These are phyloP conservation scores for Mucor velutinosus DNA, from an alignment of 371 early-diverging fungal species.

Conservation along the genomic window DNA sequence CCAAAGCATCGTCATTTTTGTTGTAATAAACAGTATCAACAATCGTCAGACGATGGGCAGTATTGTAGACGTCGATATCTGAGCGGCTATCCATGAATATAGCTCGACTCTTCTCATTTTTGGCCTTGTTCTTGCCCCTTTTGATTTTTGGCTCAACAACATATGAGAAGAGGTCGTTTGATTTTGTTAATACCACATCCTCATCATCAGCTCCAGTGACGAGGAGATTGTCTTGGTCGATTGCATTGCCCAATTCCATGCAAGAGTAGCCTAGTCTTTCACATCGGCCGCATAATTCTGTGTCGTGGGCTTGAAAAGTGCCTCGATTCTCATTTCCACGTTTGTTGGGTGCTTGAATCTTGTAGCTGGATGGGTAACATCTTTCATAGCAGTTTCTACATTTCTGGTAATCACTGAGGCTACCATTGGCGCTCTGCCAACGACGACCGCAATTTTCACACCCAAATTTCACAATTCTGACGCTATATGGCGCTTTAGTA, in stretches of 20 bases:
- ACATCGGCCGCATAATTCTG: conserved; percentile 12
- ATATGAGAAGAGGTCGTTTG: neutral
- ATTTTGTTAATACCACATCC: neutral
- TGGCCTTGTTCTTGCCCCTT: neutral
- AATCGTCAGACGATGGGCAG: no score
- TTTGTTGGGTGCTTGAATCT: conserved; percentile 10
- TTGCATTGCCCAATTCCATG: neutral
- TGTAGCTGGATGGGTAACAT: conserved; percentile 4
- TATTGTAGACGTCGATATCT: no score
- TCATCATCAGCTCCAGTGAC: neutral
- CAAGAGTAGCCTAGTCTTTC: conserved; percentile 6
- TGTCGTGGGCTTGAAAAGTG: neutral
- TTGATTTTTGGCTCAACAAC: neutral
- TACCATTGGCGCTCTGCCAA: conserved; percentile 8
- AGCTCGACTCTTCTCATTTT: neutral
- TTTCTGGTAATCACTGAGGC: neutral
- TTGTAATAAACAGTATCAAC: neutral
- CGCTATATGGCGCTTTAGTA: neutral
- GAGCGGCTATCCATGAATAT: no score
- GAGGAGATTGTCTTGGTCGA: neutral
- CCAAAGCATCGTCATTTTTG: neutral
- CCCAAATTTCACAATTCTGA: neutral
- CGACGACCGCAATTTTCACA: conserved; percentile 2
- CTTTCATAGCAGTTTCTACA: conserved; percentile 8
- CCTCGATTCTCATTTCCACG: conserved; percentile 7